phyloP scores from a whole-genome alignment of 2,329 filamentous ascomycete genomes.

The Penicillium sp. region DNA sequence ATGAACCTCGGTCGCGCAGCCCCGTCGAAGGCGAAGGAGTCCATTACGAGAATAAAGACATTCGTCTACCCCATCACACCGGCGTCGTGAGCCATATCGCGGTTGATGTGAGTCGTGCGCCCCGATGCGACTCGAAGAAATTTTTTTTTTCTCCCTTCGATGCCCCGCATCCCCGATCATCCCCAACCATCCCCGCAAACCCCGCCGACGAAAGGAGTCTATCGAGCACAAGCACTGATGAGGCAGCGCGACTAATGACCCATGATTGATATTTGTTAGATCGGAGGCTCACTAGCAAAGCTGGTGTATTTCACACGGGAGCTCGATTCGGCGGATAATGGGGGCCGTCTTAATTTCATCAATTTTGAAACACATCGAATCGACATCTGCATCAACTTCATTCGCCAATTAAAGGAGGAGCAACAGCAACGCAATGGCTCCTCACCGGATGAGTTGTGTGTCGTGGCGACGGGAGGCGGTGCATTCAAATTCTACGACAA shows the following conservation, averaged over 20 bases:
- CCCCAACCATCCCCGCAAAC: slow-evolving; percentile 29
- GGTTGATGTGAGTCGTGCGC: slow-evolving; percentile 67
- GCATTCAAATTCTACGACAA: slow-evolving; percentile 96
- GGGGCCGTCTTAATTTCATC: slow-evolving; percentile 88
- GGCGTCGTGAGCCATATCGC: slow-evolving; percentile 94
- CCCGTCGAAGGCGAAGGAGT: slow-evolving; percentile 51
- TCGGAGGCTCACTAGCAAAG: slow-evolving; percentile 91
- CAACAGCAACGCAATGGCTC: slow-evolving; percentile 71
- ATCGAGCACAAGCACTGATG: slow-evolving; percentile 1
- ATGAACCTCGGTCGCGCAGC: slow-evolving; percentile 53
- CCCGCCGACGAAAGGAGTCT: slow-evolving; percentile 1
- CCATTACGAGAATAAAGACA: slow-evolving; percentile 78
- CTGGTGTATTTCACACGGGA: slow-evolving; percentile 96
- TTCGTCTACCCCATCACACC: slow-evolving; percentile 92
- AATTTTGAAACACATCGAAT: slow-evolving; percentile 95
- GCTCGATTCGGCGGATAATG: slow-evolving; percentile 68
- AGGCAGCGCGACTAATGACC: slow-evolving; percentile 3
- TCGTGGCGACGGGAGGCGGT: slow-evolving; percentile 94
- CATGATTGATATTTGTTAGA: slow-evolving; percentile 48
- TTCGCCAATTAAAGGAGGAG: slow-evolving; percentile 76
- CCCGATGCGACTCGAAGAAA: neutral
- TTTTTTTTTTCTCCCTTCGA: neutral
- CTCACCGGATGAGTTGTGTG: slow-evolving; percentile 63
- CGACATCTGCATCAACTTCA: slow-evolving; percentile 87
- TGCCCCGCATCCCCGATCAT: slow-evolving; percentile 19